These are phyloP conservation scores for Aspergillus fructus DNA, from an alignment of 2,329 filamentous ascomycete species.

Conservation along the genomic window DNA sequence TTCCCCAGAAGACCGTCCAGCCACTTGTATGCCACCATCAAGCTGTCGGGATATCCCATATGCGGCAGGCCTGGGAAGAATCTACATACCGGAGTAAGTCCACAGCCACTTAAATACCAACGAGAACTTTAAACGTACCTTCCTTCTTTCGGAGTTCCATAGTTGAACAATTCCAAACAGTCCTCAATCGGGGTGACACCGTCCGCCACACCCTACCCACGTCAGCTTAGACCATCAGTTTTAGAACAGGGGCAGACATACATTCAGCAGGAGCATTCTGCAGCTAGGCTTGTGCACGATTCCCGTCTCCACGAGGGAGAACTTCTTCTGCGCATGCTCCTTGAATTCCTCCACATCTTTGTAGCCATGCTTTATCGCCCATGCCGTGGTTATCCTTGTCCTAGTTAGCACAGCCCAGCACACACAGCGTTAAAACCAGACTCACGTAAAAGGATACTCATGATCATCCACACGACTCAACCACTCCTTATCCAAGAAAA, in stretches of 20 bases:
- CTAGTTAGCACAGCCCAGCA: slow-evolving; percentile 34
- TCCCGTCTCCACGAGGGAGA: slow-evolving; percentile 61
- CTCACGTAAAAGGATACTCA: slow-evolving; percentile 63
- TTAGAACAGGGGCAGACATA: slow-evolving; percentile 29
- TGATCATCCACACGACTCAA: slow-evolving; percentile 62
- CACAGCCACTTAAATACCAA: neutral
- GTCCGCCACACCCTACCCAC: slow-evolving; percentile 56
- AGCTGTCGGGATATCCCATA: slow-evolving; percentile 63
- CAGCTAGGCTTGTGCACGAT: slow-evolving; percentile 58
- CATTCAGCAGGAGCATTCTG: slow-evolving; percentile 61
- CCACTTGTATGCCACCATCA: slow-evolving; percentile 40
- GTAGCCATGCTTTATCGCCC: slow-evolving; percentile 65
- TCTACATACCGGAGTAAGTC: slow-evolving; percentile 11
- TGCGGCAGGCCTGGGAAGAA: slow-evolving; percentile 62
- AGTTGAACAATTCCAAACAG: slow-evolving; percentile 62
- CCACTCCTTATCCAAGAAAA: slow-evolving; percentile 62
- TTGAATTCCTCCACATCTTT: slow-evolving; percentile 55
- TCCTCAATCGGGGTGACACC: slow-evolving; percentile 69
- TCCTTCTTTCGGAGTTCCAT: slow-evolving; percentile 65
- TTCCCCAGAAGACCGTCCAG: slow-evolving; percentile 25
- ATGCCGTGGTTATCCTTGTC: slow-evolving; percentile 29
- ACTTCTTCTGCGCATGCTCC: slow-evolving; percentile 57
- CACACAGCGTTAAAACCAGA: neutral
- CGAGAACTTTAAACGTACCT: slow-evolving; percentile 36
- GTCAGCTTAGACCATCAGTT: neutral